Conservation (phyloP, 73 alveolate species). For the Tetrahymena malaccensis region DNA sequence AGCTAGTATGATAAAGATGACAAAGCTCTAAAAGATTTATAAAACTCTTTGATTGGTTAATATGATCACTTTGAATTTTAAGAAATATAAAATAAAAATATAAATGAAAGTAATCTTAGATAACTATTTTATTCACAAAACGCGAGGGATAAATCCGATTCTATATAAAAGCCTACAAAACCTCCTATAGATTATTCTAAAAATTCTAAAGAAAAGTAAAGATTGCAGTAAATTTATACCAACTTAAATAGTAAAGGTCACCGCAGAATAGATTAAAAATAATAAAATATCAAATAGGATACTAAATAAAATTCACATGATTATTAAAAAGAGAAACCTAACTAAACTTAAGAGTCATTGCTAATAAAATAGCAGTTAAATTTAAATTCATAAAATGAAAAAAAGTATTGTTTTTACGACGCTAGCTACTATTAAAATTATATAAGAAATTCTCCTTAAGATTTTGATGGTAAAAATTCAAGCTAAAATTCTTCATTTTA, state of each 20-base stretch:
- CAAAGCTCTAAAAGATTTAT: not conserved
- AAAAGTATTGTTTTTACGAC: not conserved
- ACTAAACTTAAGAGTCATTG: not conserved
- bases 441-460: not conserved
- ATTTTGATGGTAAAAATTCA: not conserved
- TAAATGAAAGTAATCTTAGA: not conserved
- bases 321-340: not conserved
- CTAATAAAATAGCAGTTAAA: not conserved
- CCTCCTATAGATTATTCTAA: not conserved
- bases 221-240: not conserved
- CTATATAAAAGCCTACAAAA: not conserved
- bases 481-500: not conserved
- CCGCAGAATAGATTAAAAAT: not conserved
- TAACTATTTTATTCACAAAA: not conserved
- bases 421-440: not conserved
- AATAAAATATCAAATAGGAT: not conserved
- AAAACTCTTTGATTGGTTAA: not conserved
- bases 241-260: not conserved
- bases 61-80: not conserved
- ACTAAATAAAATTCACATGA: not conserved
- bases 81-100: not conserved
- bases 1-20: not conserved
- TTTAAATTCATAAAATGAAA: not conserved
- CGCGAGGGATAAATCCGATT: not conserved
- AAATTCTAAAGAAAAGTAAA: not conserved